Evolutionary conservation across 1,284 basidiomycete genomes (phyloP).

Genomic region (Irpex sp.): DNA sequence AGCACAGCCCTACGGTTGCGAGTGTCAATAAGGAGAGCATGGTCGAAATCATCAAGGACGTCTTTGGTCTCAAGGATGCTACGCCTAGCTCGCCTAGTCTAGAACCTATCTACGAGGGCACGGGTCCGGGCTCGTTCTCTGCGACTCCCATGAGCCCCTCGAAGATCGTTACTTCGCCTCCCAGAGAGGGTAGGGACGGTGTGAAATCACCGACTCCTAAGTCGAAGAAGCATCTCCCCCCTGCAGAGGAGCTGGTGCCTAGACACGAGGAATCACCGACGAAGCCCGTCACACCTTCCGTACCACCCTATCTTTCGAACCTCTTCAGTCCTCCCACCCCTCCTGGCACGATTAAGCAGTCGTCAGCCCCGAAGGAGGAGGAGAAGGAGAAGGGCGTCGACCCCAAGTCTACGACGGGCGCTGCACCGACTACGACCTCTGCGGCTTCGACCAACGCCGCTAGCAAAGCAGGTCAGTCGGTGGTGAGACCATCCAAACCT

Average conservation of each 20-base stretch:
- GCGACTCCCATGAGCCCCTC: constrained; percentile 8
- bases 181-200: neutral
- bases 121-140: constrained; percentile 10
- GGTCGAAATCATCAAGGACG: constrained; percentile 28
- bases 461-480: constrained; percentile 12
- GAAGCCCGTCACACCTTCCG: neutral
- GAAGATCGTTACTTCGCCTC: constrained; percentile 8
- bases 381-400: constrained; percentile 1
- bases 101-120: constrained; percentile 18
- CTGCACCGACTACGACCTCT: neutral
- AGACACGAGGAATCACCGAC: neutral
- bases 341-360: neutral
- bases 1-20: constrained; percentile 32
- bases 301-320: constrained; percentile 3
- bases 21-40: constrained; percentile 36
- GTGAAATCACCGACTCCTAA: constrained; percentile 4
- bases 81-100: constrained; percentile 26
- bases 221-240: neutral
- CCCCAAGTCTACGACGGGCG: neutral
- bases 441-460: neutral
- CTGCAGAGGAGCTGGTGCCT: neutral
- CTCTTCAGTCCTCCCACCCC: constrained; percentile 1
- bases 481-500: constrained; percentile 9
- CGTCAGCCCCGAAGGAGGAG: neutral
- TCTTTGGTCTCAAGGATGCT: constrained; percentile 26